Evolutionary conservation across 2,329 filamentous ascomycete genomes (phyloP).

Genomic region (Pseudopithomyces chartarum): DNA sequence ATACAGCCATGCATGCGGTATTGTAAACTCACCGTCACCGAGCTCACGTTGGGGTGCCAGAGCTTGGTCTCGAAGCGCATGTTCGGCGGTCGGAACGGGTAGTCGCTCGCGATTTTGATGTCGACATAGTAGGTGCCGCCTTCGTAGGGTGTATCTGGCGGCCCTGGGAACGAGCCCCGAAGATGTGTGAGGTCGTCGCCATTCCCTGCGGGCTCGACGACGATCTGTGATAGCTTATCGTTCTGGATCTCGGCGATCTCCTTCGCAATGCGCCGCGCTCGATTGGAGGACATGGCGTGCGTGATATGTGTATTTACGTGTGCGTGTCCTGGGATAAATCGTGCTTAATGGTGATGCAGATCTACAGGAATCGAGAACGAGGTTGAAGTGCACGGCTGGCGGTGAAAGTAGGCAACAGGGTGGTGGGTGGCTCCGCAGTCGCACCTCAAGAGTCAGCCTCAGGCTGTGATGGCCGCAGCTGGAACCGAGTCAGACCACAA

Average conservation of each 20-base stretch:
- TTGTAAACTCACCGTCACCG: constrained; percentile 74
- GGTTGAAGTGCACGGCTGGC: constrained; percentile 10
- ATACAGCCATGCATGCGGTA: neutral
- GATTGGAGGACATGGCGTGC: constrained; percentile 59
- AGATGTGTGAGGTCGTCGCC: constrained; percentile 79
- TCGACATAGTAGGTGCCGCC: constrained; percentile 82
- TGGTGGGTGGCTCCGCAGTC: constrained; percentile 12
- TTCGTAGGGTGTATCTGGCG: constrained; percentile 91
- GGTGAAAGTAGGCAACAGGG: constrained; percentile 22
- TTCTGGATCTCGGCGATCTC: constrained; percentile 75
- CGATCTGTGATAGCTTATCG: constrained; percentile 79
- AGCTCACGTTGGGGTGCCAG: constrained; percentile 97
- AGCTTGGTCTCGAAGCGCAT: constrained; percentile 94
- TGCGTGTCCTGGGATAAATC: too few species aligned
- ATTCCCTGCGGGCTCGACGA: constrained; percentile 65
- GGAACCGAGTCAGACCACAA: constrained; percentile 17
- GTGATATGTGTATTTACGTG: constrained; percentile 4
- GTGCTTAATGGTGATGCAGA: neutral
- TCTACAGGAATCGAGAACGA: neutral
- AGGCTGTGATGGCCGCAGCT: constrained; percentile 23
- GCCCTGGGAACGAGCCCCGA: constrained; percentile 80
- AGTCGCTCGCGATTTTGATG: constrained; percentile 84
- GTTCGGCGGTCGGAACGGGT: constrained; percentile 88
- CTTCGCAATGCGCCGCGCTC: constrained; percentile 69
- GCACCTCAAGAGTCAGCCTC: constrained; percentile 26